Evolutionary conservation across 345 rosid species (phyloP), one percentile per base, ranked within the genome.

Genomic region (Dipteronia dyeriana): DNA sequence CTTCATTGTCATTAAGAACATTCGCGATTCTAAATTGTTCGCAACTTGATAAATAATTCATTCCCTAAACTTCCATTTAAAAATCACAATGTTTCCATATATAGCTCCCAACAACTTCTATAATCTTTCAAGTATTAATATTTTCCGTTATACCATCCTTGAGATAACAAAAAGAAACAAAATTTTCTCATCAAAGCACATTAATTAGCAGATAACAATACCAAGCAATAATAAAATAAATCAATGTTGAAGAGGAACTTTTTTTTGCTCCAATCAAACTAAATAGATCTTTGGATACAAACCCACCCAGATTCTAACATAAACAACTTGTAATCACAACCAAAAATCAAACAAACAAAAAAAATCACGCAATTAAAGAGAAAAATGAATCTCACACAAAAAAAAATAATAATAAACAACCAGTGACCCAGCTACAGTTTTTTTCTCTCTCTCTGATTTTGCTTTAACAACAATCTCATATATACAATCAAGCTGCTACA

Each of bases 1-100:
- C 20, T 5, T 34, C 13, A 39, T 38, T 20, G 19, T 20, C 66
- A 71, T 38, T 3, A n/a, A 3, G 9, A 3, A 29, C 49, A 8
- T 7, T 59, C 16, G 2, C 8, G 8, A 59, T 23, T 72, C 63
- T n/a, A 71, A 54, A 11, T 38, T 54, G 9, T 54, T 34, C 75
- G n/a, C 29, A 20, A 5, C 75, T 4, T 53, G 41, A 29, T 9
- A 8, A 2, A 9, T 19, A 2, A 9, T 19, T 34, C 19, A 45
- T 68, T 72, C 38, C 59, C 43, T 16, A 62, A 60, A 20, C 65
- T 22, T 26, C 49, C 66, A 73, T 59, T 39, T 39, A 73, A 59
- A 6, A 51, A 45, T 41, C 45, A 41, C 2, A 45, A 45, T 45
- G 49, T 45, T 45, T 23, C 67, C 19, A 63, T 63, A 17, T 23